Evolutionary conservation across 2,329 filamentous ascomycete genomes (phyloP).

Genomic region (Talaromyces islandicus): DNA sequence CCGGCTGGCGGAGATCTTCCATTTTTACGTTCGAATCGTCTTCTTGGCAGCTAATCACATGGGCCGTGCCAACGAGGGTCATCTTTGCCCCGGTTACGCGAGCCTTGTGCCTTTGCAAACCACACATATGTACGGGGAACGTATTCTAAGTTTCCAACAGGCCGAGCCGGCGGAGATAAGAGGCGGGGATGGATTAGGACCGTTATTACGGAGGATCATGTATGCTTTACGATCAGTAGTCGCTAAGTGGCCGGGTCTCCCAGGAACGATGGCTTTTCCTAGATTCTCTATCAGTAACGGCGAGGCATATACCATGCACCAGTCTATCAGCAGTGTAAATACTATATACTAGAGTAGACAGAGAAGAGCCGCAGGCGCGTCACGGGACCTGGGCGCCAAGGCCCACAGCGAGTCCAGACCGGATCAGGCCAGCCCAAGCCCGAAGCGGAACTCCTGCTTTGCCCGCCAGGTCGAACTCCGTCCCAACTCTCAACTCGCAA

Average conservation of each 20-base stretch:
- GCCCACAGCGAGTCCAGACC: background rate
- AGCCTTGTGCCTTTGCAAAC: background rate
- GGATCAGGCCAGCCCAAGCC: background rate
- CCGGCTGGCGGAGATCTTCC: background rate
- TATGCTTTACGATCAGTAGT: background rate
- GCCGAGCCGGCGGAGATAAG: background rate
- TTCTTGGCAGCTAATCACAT: background rate
- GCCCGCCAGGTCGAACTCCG: background rate
- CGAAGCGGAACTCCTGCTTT: background rate
- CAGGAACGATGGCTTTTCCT: background rate
- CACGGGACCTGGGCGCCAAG: background rate
- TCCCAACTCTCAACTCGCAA: background rate
- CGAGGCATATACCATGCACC: background rate
- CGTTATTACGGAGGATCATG: no score
- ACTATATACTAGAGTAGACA: background rate
- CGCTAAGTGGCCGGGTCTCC: background rate
- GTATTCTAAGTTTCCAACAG: background rate
- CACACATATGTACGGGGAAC: no score
- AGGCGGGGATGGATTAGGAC: background rate
- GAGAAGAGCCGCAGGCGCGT: background rate
- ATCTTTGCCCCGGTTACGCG: background rate
- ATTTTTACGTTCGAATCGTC: background rate
- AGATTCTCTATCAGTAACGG: background rate
- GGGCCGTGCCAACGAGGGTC: background rate
- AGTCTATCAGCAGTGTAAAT: no score